phyloP scores from a whole-genome alignment of 2,329 filamentous ascomycete species.

The Emmonsia crescens region DNA sequence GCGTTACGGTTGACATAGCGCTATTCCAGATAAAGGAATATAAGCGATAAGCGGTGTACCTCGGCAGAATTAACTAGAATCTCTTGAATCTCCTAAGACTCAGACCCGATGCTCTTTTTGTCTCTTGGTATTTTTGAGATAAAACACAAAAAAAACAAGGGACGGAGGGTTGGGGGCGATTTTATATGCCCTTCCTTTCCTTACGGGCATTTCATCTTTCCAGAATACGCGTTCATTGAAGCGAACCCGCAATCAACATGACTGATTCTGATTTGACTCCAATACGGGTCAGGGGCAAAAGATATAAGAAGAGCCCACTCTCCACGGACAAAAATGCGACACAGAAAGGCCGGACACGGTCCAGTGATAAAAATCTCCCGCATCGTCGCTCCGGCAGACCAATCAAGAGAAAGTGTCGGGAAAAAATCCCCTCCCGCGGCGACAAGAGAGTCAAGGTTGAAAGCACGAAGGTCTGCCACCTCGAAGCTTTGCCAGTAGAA shows the following conservation, averaged over 20 bases:
- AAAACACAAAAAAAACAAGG: neutral
- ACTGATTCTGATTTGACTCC: constrained; percentile 18
- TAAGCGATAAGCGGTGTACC: neutral
- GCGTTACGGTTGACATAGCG: neutral
- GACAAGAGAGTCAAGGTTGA: neutral
- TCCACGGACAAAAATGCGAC: constrained; percentile 7
- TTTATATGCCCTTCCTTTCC: neutral
- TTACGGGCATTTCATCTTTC: neutral
- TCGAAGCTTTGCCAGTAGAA: constrained; percentile 41
- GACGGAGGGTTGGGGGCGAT: neutral
- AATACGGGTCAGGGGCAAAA: constrained; percentile 19
- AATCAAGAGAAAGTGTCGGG: neutral
- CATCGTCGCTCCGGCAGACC: neutral
- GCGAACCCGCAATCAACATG: neutral
- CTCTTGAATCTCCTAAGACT: too few species aligned
- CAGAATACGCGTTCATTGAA: neutral
- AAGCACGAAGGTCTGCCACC: constrained; percentile 16
- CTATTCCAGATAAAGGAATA: neutral
- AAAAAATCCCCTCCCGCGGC: neutral
- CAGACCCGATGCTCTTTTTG: too few species aligned
- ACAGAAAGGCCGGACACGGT: neutral
- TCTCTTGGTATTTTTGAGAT: neutral
- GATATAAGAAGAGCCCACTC: constrained; percentile 1
- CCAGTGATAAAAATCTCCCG: neutral
- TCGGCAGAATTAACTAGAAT: neutral